These are phyloP conservation scores for Vitis amurensis DNA, from an alignment of 164 flowering plant species.

Conservation along the genomic window DNA sequence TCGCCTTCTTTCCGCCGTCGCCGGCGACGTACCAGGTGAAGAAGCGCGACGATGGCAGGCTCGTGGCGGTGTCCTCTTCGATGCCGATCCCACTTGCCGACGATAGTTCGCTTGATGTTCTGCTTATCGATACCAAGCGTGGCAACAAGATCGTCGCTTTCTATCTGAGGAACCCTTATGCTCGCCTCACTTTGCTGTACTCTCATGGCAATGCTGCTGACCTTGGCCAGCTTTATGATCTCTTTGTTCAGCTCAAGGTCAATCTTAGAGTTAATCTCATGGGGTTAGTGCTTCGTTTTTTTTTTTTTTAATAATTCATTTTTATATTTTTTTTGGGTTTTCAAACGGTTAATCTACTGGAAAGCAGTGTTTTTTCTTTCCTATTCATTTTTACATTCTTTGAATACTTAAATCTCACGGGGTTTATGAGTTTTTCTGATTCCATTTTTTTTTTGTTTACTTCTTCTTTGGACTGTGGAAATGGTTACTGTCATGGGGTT, in stretches of 20 bases:
- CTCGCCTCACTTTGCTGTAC: conserved; percentile 82
- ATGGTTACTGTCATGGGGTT: too few relatives aligned
- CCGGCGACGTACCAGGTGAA: conserved; percentile 75
- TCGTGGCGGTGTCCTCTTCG: conserved; percentile 48
- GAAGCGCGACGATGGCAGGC: conserved; percentile 52
- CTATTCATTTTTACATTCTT: background rate
- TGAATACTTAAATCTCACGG: background rate
- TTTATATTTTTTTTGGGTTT: background rate
- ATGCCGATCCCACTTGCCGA: conserved; percentile 43
- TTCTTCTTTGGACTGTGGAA: background rate
- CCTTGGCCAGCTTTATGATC: conserved; percentile 91
- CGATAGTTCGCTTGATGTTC: conserved; percentile 65
- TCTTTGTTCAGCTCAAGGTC: conserved; percentile 88
- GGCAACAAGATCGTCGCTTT: conserved; percentile 91
- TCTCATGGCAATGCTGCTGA: conserved; percentile 99
- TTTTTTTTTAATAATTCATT: background rate
- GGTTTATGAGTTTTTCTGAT: background rate
- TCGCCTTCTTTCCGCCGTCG: conserved; percentile 89
- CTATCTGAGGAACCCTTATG: conserved; percentile 74
- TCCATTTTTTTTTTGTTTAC: background rate
- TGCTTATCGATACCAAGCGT: conserved; percentile 56
- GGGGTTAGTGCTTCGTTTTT: conserved; percentile 51
- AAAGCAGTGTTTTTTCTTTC: background rate
- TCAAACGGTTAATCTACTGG: too few relatives aligned
- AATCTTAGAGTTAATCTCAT: conserved; percentile 92